These are phyloP conservation scores for Colletotrichum sp. DNA, from an alignment of 2,329 filamentous ascomycete genomes.

Conservation along the genomic window DNA sequence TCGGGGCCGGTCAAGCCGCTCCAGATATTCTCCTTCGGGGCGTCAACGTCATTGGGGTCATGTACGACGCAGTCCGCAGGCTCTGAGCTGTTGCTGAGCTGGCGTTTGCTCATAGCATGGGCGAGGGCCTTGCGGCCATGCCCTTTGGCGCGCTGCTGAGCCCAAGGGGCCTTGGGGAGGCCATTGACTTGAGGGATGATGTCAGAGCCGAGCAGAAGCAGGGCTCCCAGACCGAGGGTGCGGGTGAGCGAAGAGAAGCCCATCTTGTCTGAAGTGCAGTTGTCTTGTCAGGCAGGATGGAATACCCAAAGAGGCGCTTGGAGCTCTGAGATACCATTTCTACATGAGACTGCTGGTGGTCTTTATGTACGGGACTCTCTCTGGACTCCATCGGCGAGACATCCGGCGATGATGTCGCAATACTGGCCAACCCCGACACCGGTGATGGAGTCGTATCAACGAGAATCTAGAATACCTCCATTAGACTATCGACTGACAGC, in stretches of 20 bases:
- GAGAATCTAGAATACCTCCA: not conserved
- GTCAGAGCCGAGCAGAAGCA: not conserved
- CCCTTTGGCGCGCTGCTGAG: conserved; percentile 9
- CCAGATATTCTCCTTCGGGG: conserved; percentile 48
- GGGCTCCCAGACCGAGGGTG: not conserved
- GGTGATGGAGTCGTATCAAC: not conserved
- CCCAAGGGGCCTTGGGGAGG: conserved; percentile 6
- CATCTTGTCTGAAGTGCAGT: not conserved
- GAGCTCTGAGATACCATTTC: not conserved
- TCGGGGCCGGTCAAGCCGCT: conserved; percentile 39
- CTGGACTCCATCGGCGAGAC: too few relatives aligned
- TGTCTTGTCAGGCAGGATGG: not conserved
- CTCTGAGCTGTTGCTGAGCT: not conserved
- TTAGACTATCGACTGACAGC: not conserved
- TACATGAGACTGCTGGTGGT: fast-evolving
- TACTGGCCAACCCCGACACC: not conserved
- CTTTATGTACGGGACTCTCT: not conserved
- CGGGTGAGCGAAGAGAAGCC: not conserved
- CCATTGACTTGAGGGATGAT: not conserved
- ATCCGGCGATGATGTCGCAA: not conserved
- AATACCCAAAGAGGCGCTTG: not conserved
- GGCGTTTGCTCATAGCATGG: conserved; percentile 3
- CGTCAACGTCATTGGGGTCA: conserved; percentile 24
- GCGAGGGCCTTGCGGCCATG: conserved; percentile 9
- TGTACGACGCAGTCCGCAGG: not conserved